Conservation (phyloP, 805 yeast genomes). For the Vanderwaltozyma verrucispora region DNA sequence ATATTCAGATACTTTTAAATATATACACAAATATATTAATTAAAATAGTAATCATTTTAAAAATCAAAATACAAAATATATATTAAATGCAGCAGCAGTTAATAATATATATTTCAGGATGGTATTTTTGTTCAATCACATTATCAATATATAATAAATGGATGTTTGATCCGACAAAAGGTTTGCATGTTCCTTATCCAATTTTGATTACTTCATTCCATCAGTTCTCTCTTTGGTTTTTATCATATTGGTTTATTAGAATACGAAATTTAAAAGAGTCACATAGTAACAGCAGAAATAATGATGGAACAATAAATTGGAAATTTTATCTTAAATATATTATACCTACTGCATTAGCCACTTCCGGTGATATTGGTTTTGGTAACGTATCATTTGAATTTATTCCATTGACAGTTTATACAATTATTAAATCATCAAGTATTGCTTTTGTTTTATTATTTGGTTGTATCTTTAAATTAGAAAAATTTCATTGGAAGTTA, state of each 20-base stretch:
- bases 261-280: conserved; percentile 5
- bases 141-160: conserved; percentile 84
- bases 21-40: too few relatives aligned
- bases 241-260: conserved; percentile 36
- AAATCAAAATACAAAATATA: too few relatives aligned
- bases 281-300: not conserved
- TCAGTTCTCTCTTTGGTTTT: conserved; percentile 55
- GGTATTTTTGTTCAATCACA: conserved; percentile 63
- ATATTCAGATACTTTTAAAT: too few relatives aligned
- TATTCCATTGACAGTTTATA: conserved; percentile 75
- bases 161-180: conserved; percentile 75
- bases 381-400: conserved; percentile 76
- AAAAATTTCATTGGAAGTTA: conserved; percentile 58
- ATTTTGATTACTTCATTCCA: conserved; percentile 77
- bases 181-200: conserved; percentile 74
- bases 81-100: too few relatives aligned
- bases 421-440: conserved; percentile 86
- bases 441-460: conserved; percentile 82
- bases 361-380: conserved; percentile 89
- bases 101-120: conserved; percentile 32
- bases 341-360: conserved; percentile 76
- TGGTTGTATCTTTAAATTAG: conserved; percentile 74
- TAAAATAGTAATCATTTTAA: too few relatives aligned
- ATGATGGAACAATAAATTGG: conserved; percentile 12
- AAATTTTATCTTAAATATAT: conserved; percentile 42